Evolutionary conservation across 345 rosid genomes (phyloP).

Genomic region (Eucalyptus viminalis): DNA sequence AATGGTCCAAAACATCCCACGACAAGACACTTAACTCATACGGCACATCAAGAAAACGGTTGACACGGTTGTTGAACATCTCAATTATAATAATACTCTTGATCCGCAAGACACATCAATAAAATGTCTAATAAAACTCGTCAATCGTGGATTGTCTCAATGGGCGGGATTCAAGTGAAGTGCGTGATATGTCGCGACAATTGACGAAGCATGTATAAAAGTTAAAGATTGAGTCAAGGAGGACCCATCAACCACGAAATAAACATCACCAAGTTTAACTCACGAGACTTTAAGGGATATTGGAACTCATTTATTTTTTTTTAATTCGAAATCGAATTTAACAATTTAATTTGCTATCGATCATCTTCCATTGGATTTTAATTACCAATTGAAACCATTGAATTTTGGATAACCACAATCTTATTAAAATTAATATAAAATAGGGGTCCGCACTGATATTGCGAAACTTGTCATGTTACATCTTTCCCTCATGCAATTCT

Average conservation of each 20-base stretch:
- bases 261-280: neutral
- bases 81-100: neutral
- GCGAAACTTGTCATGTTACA: neutral
- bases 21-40: neutral
- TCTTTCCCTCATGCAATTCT: neutral
- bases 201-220: too few species aligned
- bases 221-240: neutral
- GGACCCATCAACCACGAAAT: neutral
- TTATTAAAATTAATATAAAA: neutral
- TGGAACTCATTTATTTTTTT: neutral
- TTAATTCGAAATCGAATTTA: neutral
- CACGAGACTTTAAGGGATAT: neutral
- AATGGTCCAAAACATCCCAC: neutral
- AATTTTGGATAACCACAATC: too few species aligned
- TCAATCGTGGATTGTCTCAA: accelerated
- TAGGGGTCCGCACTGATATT: accelerated
- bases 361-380: neutral
- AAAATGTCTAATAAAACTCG: neutral
- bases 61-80: neutral
- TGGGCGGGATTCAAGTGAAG: neutral
- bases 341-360: neutral
- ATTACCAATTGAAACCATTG: neutral
- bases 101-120: neutral
- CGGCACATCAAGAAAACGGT: neutral
- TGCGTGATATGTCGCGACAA: accelerated